A percentile compares a stretch with the other conserved stretches of the same genome.
These are phyloP conservation scores for Boletus huronensis DNA, from an alignment of 768 basidiomycete genomes.

Conservation along the genomic window DNA sequence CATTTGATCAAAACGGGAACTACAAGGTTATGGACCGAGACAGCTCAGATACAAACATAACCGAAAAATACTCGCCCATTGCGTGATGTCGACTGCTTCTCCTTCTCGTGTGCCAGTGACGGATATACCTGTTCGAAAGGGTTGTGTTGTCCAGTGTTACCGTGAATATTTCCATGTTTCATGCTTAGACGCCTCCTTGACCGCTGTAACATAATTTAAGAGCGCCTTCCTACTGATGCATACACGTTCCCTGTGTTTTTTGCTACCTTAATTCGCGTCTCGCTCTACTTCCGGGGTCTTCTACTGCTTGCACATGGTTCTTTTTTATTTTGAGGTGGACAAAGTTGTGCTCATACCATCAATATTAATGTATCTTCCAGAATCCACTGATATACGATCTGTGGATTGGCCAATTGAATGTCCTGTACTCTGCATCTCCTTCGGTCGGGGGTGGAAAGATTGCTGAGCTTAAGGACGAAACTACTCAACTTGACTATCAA, in stretches of 20 bases:
- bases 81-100: constrained; percentile 5
- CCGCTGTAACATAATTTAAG: constrained; percentile 9
- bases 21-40: constrained; percentile 16
- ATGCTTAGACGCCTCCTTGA: background rate
- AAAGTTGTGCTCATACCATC: background rate
- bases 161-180: background rate
- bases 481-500: too few relatives aligned
- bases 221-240: background rate
- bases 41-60: constrained; percentile 13
- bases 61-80: constrained; percentile 13
- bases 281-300: constrained; percentile 1
- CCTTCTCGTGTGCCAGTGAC: background rate
- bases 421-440: background rate
- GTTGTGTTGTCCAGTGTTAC: background rate
- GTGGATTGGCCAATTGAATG: background rate
- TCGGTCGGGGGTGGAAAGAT: too few relatives aligned
- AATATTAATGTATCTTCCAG: constrained; percentile 1
- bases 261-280: background rate
- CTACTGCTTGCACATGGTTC: background rate
- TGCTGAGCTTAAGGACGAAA: too few relatives aligned
- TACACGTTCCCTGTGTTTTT: background rate
- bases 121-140: constrained; percentile 10
- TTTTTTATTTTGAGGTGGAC: background rate
- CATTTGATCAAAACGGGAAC: constrained; percentile 12
- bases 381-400: background rate